These are phyloP conservation scores for Reutealis trisperma DNA, from an alignment of 345 rosid species.

Conservation along the genomic window DNA sequence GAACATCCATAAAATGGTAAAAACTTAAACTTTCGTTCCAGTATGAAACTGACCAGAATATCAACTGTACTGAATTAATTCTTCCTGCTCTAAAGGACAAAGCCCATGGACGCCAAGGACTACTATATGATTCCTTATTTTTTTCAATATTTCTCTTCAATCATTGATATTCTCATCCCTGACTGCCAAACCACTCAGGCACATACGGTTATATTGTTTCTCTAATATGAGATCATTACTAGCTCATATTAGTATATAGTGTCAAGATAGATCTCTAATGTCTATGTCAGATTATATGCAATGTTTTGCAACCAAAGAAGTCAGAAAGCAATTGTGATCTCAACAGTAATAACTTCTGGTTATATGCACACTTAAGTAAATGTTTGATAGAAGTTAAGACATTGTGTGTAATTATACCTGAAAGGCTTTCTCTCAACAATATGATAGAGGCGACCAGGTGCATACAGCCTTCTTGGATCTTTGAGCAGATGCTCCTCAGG, in stretches of 20 bases:
- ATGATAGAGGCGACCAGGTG: constrained; percentile 98
- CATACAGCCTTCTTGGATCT: constrained; percentile 94
- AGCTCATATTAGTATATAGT: background rate
- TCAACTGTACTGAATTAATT: background rate
- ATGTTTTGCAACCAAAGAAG: background rate
- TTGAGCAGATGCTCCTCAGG: constrained; percentile 83
- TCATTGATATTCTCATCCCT: no score
- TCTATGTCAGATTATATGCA: background rate
- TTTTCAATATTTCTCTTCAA: background rate
- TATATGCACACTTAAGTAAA: background rate
- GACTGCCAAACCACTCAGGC: background rate
- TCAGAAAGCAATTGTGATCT: background rate
- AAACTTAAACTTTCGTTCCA: background rate
- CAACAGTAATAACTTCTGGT: background rate
- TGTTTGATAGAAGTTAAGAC: background rate
- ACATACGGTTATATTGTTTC: background rate
- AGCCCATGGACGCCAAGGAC: background rate
- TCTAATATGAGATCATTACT: background rate
- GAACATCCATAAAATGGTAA: constrained; percentile 8
- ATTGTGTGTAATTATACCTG: constrained; percentile 49
- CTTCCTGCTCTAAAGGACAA: background rate
- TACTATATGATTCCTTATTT: background rate
- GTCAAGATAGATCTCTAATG: background rate
- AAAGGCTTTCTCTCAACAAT: constrained; percentile 86
- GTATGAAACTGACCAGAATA: background rate